Evolutionary conservation across 768 basidiomycete genomes (phyloP).

Genomic region (Naganishia friedmannii): DNA sequence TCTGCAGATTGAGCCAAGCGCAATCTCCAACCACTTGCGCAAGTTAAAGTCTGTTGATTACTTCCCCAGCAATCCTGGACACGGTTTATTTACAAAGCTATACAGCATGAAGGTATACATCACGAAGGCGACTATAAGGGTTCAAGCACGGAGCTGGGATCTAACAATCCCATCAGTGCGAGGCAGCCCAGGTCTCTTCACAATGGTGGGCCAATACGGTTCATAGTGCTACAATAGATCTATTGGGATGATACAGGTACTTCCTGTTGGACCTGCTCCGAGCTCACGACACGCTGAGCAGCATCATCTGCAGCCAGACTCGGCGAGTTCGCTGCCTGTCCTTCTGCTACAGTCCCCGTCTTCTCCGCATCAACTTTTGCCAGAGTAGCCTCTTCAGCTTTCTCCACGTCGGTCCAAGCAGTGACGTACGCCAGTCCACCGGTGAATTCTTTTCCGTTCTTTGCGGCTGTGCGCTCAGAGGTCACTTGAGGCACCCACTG

Average conservation of each 20-base stretch:
- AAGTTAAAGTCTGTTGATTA: too few species aligned
- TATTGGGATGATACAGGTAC: constrained; percentile 25
- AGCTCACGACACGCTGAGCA: background rate
- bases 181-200: background rate
- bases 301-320: background rate
- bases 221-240: background rate
- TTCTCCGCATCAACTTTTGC: background rate
- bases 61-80: too few species aligned
- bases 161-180: too few species aligned
- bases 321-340: background rate
- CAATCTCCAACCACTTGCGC: too few species aligned
- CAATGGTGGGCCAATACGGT: background rate
- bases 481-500: constrained; percentile 16
- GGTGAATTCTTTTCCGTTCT: constrained; percentile 21
- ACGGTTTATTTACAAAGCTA: too few species aligned
- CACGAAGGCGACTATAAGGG: too few species aligned
- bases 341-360: background rate
- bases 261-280: constrained; percentile 18
- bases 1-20: too few species aligned
- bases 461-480: constrained; percentile 15
- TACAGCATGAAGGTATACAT: too few species aligned
- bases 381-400: constrained; percentile 10
- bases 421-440: constrained; percentile 23
- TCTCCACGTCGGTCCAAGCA: constrained; percentile 18
- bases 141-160: too few species aligned